Evolutionary conservation across 176 grass and related monocot genomes (phyloP).

Genomic region (maize (Zea mays)): Zm-B73-REFERENCE-NAM-5.0 NC_050096.1:33860001-33860500

Average conservation of each 20-base stretch:
- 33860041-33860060: background rate
- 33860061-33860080: background rate
- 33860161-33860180: conserved; percentile 78
- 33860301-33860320: conserved; percentile 97
- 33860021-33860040: background rate
- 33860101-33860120: background rate
- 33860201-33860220: conserved; percentile 87
- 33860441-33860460: background rate
- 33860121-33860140: conserved; percentile 72
- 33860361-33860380: background rate
- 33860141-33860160: conserved; percentile 84
- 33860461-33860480: background rate
- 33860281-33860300: conserved; percentile 92
- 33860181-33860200: conserved; percentile 92
- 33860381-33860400: background rate
- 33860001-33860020: background rate
- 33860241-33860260: conserved; percentile 95
- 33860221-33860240: conserved; percentile 83
- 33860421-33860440: background rate
- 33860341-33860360: conserved; percentile 10
- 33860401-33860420: background rate
- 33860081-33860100: background rate
- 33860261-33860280: conserved; percentile 85
- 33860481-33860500: background rate
- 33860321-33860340: conserved; percentile 94